Evolutionary conservation across 192 early-diverging fungal species (phyloP), one percentile per base, ranked within the genome.

Genomic region (Allomyces javanicus): DNA sequence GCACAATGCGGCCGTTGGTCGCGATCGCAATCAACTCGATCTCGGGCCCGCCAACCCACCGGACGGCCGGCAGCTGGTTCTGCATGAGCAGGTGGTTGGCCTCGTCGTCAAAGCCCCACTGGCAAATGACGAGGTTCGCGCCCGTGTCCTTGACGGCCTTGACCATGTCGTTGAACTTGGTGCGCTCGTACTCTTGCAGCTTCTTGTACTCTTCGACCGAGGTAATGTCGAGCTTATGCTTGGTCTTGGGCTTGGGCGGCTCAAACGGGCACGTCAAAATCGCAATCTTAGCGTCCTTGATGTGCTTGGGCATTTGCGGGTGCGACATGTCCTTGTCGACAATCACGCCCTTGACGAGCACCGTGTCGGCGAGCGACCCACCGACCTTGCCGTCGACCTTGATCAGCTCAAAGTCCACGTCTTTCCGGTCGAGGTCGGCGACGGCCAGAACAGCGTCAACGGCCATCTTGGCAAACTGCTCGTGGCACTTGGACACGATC

Each of bases 61-160:
- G 86, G 64, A 97, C 92, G 67, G 93, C 92, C 40, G 97, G 97
- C 62, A 99, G 81, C 73, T 96, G 68, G 78, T 96, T 93, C 77
- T 99, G 96, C 78, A 97, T 79, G 65, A 99, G 79, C 77, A 99
- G 80, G 73, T 97, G 95, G 81, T 99, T 99, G 61, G 96, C 96
- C 76, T 99, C 96, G 72, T 99, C 96, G 78, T 99, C 96, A 71
- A 99, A 99, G 65, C 96, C 96, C 96, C 96, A 99, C 76, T 99
- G 96, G 81, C 96, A 99, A 62, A 95, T 91, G 61, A 97, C 96
- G 62, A 97, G 72, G 78, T 96, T 99, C 64, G 96, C 95, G 25
- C 96, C 96, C 69, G 89, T 86, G 65, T 96, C 90, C 84, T 99
- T 99, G 70, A 97, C 94, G 72, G 89, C 87, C 67, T 86, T 82